A percentile compares a stretch with the other conserved stretches of the same genome.
Evolutionary conservation across 768 basidiomycete species (phyloP).

Genomic region (Gyrodon lividus): DNA sequence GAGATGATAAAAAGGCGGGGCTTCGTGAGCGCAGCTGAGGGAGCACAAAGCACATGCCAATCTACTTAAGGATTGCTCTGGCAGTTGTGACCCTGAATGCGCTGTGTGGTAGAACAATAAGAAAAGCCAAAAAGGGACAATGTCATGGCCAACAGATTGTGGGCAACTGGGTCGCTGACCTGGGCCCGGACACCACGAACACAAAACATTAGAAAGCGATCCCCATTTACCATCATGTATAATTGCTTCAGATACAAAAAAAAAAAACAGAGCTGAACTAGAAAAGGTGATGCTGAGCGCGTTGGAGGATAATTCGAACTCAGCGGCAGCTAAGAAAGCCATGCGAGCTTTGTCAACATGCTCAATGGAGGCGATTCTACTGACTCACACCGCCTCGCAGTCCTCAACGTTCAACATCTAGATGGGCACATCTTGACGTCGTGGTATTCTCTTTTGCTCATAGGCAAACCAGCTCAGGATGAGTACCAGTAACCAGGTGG

Average conservation of each 20-base stretch:
- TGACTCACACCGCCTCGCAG: no score
- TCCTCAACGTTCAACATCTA: not conserved
- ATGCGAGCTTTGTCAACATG: constrained; percentile 10
- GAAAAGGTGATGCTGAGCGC: no score
- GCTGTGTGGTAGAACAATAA: not conserved
- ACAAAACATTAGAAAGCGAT: no score
- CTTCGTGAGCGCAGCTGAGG: constrained; percentile 4
- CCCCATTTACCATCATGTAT: no score
- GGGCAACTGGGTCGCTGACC: no score
- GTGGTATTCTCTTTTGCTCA: not conserved
- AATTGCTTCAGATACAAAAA: no score
- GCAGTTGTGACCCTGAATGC: not conserved
- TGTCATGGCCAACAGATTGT: no score
- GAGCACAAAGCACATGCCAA: not conserved
- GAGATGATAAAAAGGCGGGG: not conserved
- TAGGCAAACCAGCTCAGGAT: not conserved
- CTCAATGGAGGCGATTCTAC: no score
- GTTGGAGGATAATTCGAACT: no score
- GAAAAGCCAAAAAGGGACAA: not conserved
- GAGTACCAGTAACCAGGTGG: not conserved
- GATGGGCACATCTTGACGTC: not conserved
- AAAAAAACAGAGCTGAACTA: no score
- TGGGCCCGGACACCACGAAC: no score
- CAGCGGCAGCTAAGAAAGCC: not conserved
- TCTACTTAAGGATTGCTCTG: not conserved